Evolutionary conservation across 2,329 filamentous ascomycete genomes (phyloP).

Genomic region (Scedosporium aurantiacum): DNA sequence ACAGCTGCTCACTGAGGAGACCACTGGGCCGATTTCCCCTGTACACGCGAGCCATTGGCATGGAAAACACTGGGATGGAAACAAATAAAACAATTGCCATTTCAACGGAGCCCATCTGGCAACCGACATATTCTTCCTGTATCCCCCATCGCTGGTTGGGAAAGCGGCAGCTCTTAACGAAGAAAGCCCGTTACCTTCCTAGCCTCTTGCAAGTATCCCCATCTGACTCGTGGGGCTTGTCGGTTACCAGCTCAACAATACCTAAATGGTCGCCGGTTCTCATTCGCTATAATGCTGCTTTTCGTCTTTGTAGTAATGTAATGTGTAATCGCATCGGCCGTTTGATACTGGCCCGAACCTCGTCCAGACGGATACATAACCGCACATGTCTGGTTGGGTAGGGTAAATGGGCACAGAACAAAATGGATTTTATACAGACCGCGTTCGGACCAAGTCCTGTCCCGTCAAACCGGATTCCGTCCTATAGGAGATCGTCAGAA

Average conservation of each 20-base stretch:
- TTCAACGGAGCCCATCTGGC: background rate
- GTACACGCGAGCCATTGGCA: background rate
- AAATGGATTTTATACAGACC: background rate
- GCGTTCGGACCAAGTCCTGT: background rate
- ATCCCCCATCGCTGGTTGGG: background rate
- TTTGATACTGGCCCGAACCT: background rate
- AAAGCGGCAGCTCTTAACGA: background rate
- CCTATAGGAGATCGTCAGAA: background rate
- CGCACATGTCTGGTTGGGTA: background rate
- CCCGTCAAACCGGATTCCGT: background rate
- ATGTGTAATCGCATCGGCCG: too few species aligned
- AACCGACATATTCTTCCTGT: background rate
- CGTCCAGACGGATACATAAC: background rate
- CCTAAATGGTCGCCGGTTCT: background rate
- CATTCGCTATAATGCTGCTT: too few species aligned
- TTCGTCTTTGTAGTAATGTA: too few species aligned
- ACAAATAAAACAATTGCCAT: background rate
- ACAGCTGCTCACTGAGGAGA: background rate
- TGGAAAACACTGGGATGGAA: background rate
- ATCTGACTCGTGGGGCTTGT: background rate
- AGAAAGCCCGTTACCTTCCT: background rate
- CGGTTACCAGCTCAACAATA: background rate
- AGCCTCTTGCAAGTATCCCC: background rate
- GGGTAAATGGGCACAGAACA: constrained; percentile 1
- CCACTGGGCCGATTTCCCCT: background rate